These are phyloP conservation scores for Chlorella sp. DNA, from an alignment of 139 green algal species.

Conservation along the genomic window DNA sequence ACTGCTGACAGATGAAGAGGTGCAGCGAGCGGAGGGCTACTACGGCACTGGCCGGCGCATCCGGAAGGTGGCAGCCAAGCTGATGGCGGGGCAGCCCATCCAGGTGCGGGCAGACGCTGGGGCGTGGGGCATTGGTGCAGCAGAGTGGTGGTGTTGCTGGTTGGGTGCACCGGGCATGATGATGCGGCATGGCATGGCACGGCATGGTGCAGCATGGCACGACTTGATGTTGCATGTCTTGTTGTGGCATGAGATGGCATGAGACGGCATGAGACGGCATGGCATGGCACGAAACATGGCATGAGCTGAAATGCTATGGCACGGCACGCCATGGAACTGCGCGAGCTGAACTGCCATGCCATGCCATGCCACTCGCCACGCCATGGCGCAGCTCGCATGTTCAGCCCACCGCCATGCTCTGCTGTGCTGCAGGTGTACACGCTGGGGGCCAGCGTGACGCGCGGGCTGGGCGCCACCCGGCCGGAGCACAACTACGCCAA, in stretches of 20 bases:
- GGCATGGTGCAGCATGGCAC: too few relatives aligned
- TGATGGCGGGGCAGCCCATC: conserved; percentile 23
- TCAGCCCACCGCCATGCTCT: not conserved
- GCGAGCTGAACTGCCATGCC: not conserved
- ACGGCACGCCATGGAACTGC: not conserved
- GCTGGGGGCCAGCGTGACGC: conserved; percentile 33
- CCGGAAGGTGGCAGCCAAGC: conserved; percentile 18
- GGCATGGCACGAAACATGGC: too few relatives aligned
- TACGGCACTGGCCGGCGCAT: conserved; percentile 18
- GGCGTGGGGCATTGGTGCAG: not conserved
- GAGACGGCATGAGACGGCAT: too few relatives aligned
- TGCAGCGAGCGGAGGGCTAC: conserved; percentile 30
- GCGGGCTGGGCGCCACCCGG: conserved; percentile 20
- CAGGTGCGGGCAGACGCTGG: conserved; percentile 9
- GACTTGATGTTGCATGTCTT: too few relatives aligned
- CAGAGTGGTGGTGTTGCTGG: not conserved
- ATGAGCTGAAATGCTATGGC: too few relatives aligned
- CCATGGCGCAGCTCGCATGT: too few relatives aligned
- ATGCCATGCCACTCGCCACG: too few relatives aligned
- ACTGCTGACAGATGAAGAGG: conserved; percentile 17
- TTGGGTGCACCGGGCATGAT: not conserved
- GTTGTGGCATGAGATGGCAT: too few relatives aligned
- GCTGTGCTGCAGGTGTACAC: conserved; percentile 23
- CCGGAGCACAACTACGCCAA: conserved; percentile 22
- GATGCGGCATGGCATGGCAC: too few relatives aligned